Evolutionary conservation across 1,139 yeast species (phyloP).

Genomic region (Arxiozyma bovina): DNA sequence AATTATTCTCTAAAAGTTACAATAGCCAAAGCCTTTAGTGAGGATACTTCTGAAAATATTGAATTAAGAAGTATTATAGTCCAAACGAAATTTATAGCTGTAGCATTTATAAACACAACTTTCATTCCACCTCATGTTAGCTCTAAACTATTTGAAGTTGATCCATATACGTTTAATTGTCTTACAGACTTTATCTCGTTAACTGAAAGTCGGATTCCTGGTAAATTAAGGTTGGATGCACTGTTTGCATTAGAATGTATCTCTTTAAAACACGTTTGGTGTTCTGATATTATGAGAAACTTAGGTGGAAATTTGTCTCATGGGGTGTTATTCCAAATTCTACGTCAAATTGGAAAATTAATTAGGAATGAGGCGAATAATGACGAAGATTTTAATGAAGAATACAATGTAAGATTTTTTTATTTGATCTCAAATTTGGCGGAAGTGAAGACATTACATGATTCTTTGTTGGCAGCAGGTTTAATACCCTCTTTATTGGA

Average conservation of each 20-base stretch:
- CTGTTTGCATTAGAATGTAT: conserved; percentile 63
- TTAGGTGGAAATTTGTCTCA: conserved; percentile 86
- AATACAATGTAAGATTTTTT: conserved; percentile 47
- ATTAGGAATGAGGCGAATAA: conserved; percentile 31
- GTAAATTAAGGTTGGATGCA: conserved; percentile 49
- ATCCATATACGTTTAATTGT: conserved; percentile 65
- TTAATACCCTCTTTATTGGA: conserved; percentile 57
- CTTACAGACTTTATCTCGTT: conserved; percentile 64
- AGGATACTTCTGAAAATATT: conserved; percentile 46
- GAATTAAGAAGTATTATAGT: conserved; percentile 51
- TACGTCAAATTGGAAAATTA: conserved; percentile 51
- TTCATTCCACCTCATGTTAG: conserved; percentile 42
- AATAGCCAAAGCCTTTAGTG: conserved; percentile 64
- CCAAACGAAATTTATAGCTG: conserved; percentile 56
- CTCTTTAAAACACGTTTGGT: conserved; percentile 60
- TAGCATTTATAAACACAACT: conserved; percentile 53
- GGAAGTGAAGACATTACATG: conserved; percentile 44
- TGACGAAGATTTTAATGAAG: conserved; percentile 35
- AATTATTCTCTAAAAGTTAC: conserved; percentile 56
- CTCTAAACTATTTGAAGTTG: conserved; percentile 59
- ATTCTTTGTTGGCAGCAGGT: conserved; percentile 57
- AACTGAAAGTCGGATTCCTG: conserved; percentile 40
- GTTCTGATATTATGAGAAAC: conserved; percentile 70
- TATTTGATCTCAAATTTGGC: conserved; percentile 51
- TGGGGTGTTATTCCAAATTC: conserved; percentile 67